Evolutionary conservation across 83 land plant genomes (phyloP).

Genomic region (Picea abies): DNA sequence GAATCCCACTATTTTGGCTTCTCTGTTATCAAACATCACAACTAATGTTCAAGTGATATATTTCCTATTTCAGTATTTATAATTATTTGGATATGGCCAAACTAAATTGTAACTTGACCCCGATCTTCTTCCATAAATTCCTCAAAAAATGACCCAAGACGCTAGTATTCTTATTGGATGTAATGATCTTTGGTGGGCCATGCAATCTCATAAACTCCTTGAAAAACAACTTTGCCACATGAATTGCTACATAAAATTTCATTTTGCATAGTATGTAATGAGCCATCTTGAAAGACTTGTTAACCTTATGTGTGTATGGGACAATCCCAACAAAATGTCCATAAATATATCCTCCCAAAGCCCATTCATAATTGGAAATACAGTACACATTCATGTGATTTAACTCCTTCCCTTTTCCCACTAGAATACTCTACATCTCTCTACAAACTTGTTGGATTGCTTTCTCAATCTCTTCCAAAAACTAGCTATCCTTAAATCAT

Average conservation of each 20-base stretch:
- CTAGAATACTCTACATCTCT: not conserved
- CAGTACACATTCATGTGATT: not conserved
- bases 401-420: not conserved
- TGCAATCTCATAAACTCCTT: slow-evolving; percentile 11
- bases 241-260: not conserved
- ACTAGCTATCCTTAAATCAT: too few relatives aligned
- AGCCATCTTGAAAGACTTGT: slow-evolving; percentile 8
- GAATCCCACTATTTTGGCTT: not conserved
- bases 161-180: not conserved
- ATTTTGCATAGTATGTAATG: slow-evolving; percentile 24
- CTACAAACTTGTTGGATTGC: not conserved
- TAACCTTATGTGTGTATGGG: not conserved
- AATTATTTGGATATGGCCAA: not conserved
- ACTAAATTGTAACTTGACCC: not conserved
- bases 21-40: not conserved
- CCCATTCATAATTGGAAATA: not conserved
- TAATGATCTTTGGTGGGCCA: not conserved
- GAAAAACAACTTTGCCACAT: slow-evolving; percentile 18
- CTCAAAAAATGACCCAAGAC: not conserved
- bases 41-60: too few relatives aligned
- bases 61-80: not conserved
- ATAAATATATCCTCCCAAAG: slow-evolving; percentile 14
- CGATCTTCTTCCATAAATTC: not conserved
- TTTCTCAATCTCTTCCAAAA: too few relatives aligned
- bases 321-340: slow-evolving; percentile 7